Evolutionary conservation across 2,329 filamentous ascomycete species (phyloP), one percentile per base, ranked within the genome.

Genomic region (Cladosporium sp.): DNA sequence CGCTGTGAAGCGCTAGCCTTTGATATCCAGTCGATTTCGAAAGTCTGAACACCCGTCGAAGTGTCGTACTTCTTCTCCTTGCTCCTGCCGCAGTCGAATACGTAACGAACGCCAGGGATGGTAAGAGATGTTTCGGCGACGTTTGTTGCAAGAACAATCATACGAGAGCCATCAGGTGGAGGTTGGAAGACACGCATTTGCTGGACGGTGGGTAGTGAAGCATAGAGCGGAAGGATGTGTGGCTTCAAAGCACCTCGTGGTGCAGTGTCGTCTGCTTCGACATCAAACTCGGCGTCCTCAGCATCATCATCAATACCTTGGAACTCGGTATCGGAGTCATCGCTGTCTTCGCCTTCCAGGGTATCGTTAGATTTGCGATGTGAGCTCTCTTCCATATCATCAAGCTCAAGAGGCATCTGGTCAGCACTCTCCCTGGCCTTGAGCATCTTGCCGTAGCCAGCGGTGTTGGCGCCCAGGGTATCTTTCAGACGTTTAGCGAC

Each of bases 111-210:
- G 1, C 92, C 92, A 0, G 94, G 93, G 59, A 99, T 99, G 0
- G 94, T 99, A 71, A 99, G 82, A 83, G 90, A 95, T 0, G 94
- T 99, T 74, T 99, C 94, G 0, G 94, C 94, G 45, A 99, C 91
- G 73, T 99, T 99, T 43, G 94, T 99, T 0, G 94, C 92, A 40
- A 99, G 77, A 3, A 99, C 88, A 54, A 99, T 89, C 22, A 94
- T 82, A 8, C 94, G 86, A 8, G 89, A 89, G 15, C 89, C 89
- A 58, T 92, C 88, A 0, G 93, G 92, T 12, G 66, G 62, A 0
- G 90, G 84, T 63, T 96, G 88, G 67, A 99, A 99, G 9, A 99
- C 91, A 60, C 86, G 85, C 70, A 97, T 82, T 74, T 99, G 94
- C 68, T 97, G 92, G 65, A 87, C 88, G 2, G 92, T 96, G 0